phyloP scores from a whole-genome alignment of 2,329 filamentous ascomycete genomes.

The Sordariomycetes sp. region DNA sequence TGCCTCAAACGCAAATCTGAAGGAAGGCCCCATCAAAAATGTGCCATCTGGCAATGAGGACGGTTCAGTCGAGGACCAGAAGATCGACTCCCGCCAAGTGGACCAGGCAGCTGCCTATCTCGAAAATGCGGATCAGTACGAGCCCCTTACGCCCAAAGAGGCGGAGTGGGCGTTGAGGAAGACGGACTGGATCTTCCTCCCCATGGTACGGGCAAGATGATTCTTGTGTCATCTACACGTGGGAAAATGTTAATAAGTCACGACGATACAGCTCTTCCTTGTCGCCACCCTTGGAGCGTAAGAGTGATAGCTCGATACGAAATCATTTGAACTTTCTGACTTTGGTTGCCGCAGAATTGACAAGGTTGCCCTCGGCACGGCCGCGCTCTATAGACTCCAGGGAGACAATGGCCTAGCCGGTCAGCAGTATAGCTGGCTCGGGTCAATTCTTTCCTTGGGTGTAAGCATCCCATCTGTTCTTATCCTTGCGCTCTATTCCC shows the following conservation, averaged over 20 bases:
- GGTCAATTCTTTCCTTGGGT: conserved; percentile 24
- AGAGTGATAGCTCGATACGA: not conserved
- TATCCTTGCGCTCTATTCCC: not conserved
- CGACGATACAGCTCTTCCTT: not conserved
- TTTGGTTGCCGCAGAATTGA: not conserved
- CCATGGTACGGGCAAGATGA: conserved; percentile 6
- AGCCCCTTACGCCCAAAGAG: not conserved
- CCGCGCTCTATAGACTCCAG: conserved; percentile 23
- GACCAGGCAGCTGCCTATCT: not conserved
- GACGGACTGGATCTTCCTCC: not conserved
- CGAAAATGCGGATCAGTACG: not conserved
- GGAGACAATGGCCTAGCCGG: conserved; percentile 19
- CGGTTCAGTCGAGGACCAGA: not conserved
- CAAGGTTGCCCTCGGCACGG: conserved; percentile 11
- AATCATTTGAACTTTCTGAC: too few relatives aligned
- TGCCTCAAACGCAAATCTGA: not conserved
- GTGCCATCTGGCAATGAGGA: not conserved
- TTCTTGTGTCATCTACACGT: conserved; percentile 1
- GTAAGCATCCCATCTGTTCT: not conserved
- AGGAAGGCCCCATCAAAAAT: not conserved
- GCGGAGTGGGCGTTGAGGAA: not conserved
- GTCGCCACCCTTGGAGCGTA: not conserved
- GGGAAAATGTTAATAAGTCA: not conserved
- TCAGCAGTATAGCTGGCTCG: conserved; percentile 23
- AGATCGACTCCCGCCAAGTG: not conserved